These are phyloP conservation scores for Arxiozyma heterogenica DNA, from an alignment of 1,139 yeast species.

Conservation along the genomic window DNA sequence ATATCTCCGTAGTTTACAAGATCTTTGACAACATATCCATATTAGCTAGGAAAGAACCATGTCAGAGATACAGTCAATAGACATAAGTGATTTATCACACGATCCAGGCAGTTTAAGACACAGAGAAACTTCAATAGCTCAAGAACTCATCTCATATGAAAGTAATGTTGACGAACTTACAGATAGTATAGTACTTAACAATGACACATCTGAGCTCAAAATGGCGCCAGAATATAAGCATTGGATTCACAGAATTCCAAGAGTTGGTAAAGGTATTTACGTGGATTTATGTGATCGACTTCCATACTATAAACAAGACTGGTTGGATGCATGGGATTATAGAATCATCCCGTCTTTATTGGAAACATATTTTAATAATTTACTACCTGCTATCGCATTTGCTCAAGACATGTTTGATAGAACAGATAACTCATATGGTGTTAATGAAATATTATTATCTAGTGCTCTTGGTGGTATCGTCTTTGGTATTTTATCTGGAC, in stretches of 20 bases:
- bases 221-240: not conserved
- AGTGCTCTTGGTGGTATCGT: conserved; percentile 84
- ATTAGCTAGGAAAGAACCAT: too few relatives aligned
- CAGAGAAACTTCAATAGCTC: not conserved
- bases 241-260: not conserved
- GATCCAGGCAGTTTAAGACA: not conserved
- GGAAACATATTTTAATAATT: conserved; percentile 78
- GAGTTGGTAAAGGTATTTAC: not conserved
- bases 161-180: not conserved
- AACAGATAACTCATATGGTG: conserved; percentile 78
- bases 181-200: too few relatives aligned
- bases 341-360: conserved; percentile 81
- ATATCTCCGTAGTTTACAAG: conserved; percentile 15
- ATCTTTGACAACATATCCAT: too few relatives aligned
- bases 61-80: not conserved
- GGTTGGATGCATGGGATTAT: conserved; percentile 76
- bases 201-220: not conserved
- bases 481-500: conserved; percentile 80
- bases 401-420: conserved; percentile 95
- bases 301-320: conserved; percentile 69
- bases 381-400: conserved; percentile 90
- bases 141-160: not conserved
- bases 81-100: not conserved
- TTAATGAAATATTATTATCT: conserved; percentile 76
- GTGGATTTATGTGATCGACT: conserved; percentile 30